A percentile compares a stretch with the other conserved stretches of the same genome.
Evolutionary conservation across 441 rosid genomes (phyloP).

Genomic region (Kokia cookei): DNA sequence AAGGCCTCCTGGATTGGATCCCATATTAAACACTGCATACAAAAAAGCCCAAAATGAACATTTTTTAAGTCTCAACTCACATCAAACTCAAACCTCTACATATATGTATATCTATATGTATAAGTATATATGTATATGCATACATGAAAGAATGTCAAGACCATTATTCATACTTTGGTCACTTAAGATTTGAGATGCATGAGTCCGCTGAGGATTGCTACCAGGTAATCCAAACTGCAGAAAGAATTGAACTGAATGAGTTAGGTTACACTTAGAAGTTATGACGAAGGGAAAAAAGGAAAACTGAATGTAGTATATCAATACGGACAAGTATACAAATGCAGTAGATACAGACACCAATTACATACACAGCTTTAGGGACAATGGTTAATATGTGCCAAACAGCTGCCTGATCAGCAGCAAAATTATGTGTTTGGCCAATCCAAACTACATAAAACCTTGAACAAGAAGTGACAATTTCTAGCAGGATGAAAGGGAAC

Average conservation of each 20-base stretch:
- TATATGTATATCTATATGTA: too few species aligned
- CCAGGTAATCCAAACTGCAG: conserved; percentile 76
- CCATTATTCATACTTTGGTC: conserved; percentile 61
- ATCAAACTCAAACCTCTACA: not conserved
- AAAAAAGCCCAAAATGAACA: conserved; percentile 1
- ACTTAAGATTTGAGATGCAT: conserved; percentile 64
- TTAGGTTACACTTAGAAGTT: not conserved
- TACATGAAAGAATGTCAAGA: not conserved
- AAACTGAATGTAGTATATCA: not conserved
- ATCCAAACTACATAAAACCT: not conserved
- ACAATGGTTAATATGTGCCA: not conserved
- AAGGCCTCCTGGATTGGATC: conserved; percentile 59
- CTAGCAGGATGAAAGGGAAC: not conserved
- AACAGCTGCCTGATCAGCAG: not conserved
- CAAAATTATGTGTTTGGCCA: not conserved
- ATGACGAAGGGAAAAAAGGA: not conserved
- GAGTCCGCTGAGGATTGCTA: conserved; percentile 68
- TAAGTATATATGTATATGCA: not conserved
- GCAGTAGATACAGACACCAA: not conserved
- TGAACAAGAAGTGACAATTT: not conserved
- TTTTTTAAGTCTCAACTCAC: conserved; percentile 4
- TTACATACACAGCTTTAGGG: not conserved
- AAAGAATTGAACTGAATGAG: not conserved
- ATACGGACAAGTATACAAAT: not conserved
- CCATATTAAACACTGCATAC: conserved; percentile 74